A percentile compares a stretch with the other conserved stretches of the same genome.
Conservation (phyloP, 176 grass and related monocot species). For the Avena atlantica region DNA sequence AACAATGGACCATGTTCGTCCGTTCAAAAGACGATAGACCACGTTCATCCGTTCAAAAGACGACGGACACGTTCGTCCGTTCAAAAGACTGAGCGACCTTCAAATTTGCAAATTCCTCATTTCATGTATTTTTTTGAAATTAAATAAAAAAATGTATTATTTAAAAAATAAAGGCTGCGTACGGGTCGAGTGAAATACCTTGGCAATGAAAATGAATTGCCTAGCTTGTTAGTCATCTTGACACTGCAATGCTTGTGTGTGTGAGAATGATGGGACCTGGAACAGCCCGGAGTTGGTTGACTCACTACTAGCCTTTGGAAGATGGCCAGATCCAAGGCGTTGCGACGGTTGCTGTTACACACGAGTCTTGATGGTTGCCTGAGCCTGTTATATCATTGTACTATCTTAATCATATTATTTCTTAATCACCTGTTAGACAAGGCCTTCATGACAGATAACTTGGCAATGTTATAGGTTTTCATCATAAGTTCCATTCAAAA, state of each 20-base stretch:
- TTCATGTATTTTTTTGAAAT: no score
- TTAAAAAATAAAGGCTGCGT: neutral
- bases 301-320: neutral
- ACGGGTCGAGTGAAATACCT: neutral
- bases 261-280: neutral
- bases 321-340: neutral
- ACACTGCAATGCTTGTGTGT: neutral
- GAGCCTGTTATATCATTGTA: slow-evolving; percentile 15
- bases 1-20: no score
- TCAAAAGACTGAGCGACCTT: no score
- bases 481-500: neutral
- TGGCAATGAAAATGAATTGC: neutral
- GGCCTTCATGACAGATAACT: no score
- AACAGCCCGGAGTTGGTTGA: neutral
- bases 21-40: no score
- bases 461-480: neutral
- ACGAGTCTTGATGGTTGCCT: neutral
- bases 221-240: neutral
- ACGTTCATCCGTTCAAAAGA: no score
- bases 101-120: no score
- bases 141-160: no score
- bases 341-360: neutral
- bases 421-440: neutral
- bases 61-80: no score
- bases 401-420: neutral